Evolutionary conservation across 306 rosid genomes (phyloP), one percentile per base, ranked within the genome.

Genomic region (Aeschynomene evenia): DNA sequence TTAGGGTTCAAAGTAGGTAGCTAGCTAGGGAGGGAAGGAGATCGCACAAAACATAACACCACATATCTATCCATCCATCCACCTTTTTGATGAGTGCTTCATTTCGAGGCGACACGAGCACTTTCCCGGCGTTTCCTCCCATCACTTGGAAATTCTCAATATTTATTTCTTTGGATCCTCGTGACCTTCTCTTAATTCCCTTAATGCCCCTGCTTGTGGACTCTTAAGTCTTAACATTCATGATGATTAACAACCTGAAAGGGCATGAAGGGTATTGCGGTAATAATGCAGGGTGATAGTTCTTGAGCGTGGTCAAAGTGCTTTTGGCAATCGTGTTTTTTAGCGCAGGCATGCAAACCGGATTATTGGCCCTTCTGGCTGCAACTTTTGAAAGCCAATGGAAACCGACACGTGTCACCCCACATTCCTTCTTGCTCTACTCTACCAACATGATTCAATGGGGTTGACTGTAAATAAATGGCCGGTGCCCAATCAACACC

Each of bases 81-180:
- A 72, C 80, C 83, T 84, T 80, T 82, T 61, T 40, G 56, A 51
- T 40, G 56, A 51, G 78, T 73, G 84, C 77, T 84, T 85, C 75
- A 76, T 86, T 81, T 88, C 92, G 94, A 94, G 96, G 92, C 90
- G 96, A 91, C 97, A 94, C 89, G 89, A 87, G 87, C 92, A 90
- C 92, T 94, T 86, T 87, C 91, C 98, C 94, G 87, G 97, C 87
- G 87, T 83, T 93, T 85, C 83, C 96, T 87, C 95, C 96, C 86
- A 87, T 77, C 81, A 61, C 81, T 68, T 85, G 74, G 93, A 87
- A 91, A 71, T 77, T 67, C 81, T 63, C 86, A 83, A 73, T n/a
- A 12, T 34, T 73, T 65, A n/a, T n/a, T n/a, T 72, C 83, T 76
- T 75, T 85, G 82, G 90, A 79, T 85, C 79, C 82, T 84, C 90